Conservation (phyloP, 2,329 filamentous ascomycete species). For the Penicillium sp. region DNA sequence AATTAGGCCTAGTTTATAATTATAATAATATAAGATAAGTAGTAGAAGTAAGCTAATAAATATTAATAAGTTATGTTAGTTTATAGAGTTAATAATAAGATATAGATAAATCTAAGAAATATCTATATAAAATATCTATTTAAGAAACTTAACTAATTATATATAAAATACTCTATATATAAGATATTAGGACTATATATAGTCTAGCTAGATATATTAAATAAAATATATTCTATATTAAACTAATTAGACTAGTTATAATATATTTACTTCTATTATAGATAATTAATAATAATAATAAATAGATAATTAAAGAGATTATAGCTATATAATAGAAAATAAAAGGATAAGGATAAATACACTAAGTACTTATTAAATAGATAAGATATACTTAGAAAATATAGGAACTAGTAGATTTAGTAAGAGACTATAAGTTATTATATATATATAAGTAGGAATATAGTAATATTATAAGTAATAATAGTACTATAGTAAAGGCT, state of each 20-base stretch:
- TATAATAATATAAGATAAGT: too few relatives aligned
- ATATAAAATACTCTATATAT: too few relatives aligned
- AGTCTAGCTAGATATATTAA: not conserved
- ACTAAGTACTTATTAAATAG: not conserved
- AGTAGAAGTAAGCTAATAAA: not conserved
- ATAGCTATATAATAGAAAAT: not conserved
- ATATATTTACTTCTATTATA: not conserved
- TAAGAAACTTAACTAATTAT: too few relatives aligned
- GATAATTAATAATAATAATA: not conserved
- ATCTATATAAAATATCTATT: too few relatives aligned
- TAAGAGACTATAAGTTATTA: not conserved
- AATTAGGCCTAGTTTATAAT: not conserved
- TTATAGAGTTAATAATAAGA: not conserved
- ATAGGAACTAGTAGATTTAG: not conserved
- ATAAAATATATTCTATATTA: not conserved
- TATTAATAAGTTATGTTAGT: not conserved
- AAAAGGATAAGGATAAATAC: not conserved
- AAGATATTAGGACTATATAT: not conserved
- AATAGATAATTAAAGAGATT: not conserved
- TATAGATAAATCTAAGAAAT: too few relatives aligned
- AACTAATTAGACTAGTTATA: not conserved
- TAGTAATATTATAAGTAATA: not conserved
- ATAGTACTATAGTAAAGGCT: too few relatives aligned
- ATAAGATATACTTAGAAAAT: not conserved
- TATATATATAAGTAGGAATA: not conserved